Conservation (phyloP, 495 filamentous ascomycete species). For the Sordaria brevicollis region DNA sequence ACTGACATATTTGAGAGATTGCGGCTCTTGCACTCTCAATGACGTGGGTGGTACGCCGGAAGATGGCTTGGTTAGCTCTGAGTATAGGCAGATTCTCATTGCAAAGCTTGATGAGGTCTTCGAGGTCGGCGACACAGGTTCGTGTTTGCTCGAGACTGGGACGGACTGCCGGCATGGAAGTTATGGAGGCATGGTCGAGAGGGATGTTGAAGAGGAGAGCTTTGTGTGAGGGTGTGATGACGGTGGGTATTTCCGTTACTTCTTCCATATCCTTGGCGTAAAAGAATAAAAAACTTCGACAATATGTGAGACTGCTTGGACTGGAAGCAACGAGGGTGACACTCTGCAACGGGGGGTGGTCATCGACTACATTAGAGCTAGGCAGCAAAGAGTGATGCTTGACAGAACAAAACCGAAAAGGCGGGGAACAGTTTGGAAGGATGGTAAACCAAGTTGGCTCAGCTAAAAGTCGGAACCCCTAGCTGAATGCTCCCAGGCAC, state of each 20-base stretch:
- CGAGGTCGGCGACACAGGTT: constrained; percentile 8
- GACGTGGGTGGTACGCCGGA: constrained; percentile 7
- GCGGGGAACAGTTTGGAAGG: background rate
- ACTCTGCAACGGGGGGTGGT: background rate
- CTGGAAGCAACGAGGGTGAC: background rate
- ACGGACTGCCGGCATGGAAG: background rate
- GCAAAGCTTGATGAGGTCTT: constrained; percentile 11
- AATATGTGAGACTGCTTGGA: background rate
- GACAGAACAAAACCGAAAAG: background rate
- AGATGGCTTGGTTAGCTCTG: background rate
- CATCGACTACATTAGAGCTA: background rate
- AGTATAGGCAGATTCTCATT: constrained; percentile 5
- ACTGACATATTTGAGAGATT: constrained; percentile 4
- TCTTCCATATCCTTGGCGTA: background rate
- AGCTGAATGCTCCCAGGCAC: background rate
- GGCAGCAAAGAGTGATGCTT: background rate
- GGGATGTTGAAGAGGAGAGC: constrained; percentile 5
- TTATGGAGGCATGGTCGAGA: constrained; percentile 8
- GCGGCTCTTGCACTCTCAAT: constrained; percentile 4
- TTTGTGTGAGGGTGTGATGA: background rate
- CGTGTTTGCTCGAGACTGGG: constrained; percentile 10
- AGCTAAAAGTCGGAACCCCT: background rate
- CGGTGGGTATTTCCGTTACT: background rate
- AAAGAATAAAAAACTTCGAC: no score
- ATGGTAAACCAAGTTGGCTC: background rate